Conservation (phyloP, 2,329 filamentous ascomycete species). For the Cytospora mali region DNA sequence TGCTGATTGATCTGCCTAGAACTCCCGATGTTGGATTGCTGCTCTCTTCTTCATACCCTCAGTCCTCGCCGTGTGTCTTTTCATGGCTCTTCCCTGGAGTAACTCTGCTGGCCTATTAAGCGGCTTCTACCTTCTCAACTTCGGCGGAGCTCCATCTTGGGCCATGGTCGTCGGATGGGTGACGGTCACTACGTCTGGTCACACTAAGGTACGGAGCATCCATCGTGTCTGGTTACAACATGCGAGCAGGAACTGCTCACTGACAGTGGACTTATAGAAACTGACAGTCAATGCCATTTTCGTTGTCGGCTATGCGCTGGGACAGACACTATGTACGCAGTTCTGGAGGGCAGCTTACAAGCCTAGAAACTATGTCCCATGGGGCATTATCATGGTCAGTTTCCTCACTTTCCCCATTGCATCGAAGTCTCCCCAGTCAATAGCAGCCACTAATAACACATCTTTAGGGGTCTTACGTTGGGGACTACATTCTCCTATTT, state of each 20-base stretch:
- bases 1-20: background rate
- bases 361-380: constrained; percentile 12
- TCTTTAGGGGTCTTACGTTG: constrained; percentile 4
- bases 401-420: background rate
- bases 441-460: background rate
- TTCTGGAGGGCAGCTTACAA: constrained; percentile 15
- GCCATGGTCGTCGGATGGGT: constrained; percentile 11
- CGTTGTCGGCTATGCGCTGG: constrained; percentile 2
- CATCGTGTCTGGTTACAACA: background rate
- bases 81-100: constrained; percentile 11
- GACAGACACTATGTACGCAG: constrained; percentile 7
- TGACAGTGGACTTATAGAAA: background rate
- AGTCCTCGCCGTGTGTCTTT: background rate
- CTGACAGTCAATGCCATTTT: constrained; percentile 7
- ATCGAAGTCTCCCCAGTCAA: background rate
- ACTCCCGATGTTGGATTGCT: constrained; percentile 6
- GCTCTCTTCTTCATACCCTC: constrained; percentile 2
- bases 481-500: background rate
- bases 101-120: background rate
- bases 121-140: constrained; percentile 6
- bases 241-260: background rate
- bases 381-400: constrained; percentile 8
- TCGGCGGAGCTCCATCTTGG: constrained; percentile 14
- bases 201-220: constrained; percentile 6
- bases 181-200: constrained; percentile 1